Conservation (phyloP, 495 filamentous ascomycete species). For the Penicillium waksmanii region DNA sequence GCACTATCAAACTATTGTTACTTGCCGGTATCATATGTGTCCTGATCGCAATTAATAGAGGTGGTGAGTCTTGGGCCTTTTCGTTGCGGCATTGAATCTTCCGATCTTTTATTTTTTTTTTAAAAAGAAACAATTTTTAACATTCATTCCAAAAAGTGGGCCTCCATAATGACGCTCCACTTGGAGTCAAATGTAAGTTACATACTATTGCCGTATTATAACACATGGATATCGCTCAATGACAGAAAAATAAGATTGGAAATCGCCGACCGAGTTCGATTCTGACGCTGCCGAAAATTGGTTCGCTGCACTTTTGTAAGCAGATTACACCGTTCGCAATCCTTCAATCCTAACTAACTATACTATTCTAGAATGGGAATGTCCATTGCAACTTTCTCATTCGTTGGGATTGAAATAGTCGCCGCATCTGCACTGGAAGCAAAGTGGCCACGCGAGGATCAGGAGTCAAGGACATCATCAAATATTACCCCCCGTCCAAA, state of each 20-base stretch:
- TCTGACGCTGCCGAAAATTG: slow-evolving; percentile 29
- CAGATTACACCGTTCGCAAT: background rate
- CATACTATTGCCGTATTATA: background rate
- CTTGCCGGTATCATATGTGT: slow-evolving; percentile 35
- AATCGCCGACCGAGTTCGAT: slow-evolving; percentile 22
- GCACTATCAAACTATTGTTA: slow-evolving; percentile 40
- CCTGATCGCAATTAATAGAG: slow-evolving; percentile 31
- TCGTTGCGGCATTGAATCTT: background rate
- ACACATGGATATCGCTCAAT: too few relatives aligned
- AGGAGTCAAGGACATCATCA: background rate
- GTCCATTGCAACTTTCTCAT: slow-evolving; percentile 49
- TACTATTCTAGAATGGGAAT: slow-evolving; percentile 38
- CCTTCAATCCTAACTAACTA: background rate
- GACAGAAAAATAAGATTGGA: slow-evolving; percentile 12
- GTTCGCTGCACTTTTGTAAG: slow-evolving; percentile 40
- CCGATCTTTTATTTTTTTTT: too few relatives aligned
- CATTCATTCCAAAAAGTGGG: slow-evolving; percentile 11
- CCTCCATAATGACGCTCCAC: background rate
- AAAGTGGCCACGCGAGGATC: slow-evolving; percentile 3
- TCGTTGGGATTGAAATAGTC: slow-evolving; percentile 49
- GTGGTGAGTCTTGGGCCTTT: slow-evolving; percentile 11
- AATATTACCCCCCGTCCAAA: background rate
- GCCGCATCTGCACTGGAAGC: slow-evolving; percentile 53
- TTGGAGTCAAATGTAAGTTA: slow-evolving; percentile 27
- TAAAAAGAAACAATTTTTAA: too few relatives aligned